Evolutionary conservation across 2,329 filamentous ascomycete species (phyloP).

Genomic region (Tolypocladium tundrense): DNA sequence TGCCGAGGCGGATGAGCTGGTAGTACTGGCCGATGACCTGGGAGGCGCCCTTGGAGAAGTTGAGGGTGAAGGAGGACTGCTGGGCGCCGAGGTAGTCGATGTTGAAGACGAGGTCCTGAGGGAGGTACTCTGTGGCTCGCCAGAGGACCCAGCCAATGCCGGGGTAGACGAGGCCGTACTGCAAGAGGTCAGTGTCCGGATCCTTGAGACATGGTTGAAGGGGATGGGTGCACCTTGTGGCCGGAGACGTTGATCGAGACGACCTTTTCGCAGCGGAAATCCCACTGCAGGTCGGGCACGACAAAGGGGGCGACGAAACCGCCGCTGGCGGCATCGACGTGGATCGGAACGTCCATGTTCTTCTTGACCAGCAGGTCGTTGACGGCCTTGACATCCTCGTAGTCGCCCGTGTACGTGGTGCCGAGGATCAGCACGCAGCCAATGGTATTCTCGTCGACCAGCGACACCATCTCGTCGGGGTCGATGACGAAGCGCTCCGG

Average conservation of each 20-base stretch:
- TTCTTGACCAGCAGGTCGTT: slow-evolving; percentile 75
- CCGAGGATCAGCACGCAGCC: slow-evolving; percentile 88
- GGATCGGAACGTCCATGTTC: slow-evolving; percentile 72
- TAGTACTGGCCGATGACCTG: slow-evolving; percentile 98
- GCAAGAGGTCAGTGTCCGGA: neutral
- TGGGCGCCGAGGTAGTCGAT: slow-evolving; percentile 98
- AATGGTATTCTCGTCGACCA: slow-evolving; percentile 65
- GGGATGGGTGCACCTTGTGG: slow-evolving; percentile 53
- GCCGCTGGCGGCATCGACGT: slow-evolving; percentile 86
- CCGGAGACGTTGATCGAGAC: slow-evolving; percentile 91
- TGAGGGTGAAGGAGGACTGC: slow-evolving; percentile 90
- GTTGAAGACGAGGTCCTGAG: slow-evolving; percentile 92
- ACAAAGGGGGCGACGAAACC: slow-evolving; percentile 93
- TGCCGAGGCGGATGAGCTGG: slow-evolving; percentile 88
- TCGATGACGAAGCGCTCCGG: slow-evolving; percentile 53
- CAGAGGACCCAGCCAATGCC: slow-evolving; percentile 93
- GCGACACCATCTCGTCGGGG: slow-evolving; percentile 46
- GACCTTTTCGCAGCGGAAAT: slow-evolving; percentile 81
- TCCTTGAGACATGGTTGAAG: slow-evolving; percentile 16
- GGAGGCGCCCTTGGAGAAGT: slow-evolving; percentile 91
- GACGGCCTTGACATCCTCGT: slow-evolving; percentile 86
- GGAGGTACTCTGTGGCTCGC: slow-evolving; percentile 73
- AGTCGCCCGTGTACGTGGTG: slow-evolving; percentile 91
- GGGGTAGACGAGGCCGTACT: slow-evolving; percentile 64
- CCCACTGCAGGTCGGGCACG: slow-evolving; percentile 74